Evolutionary conservation across 345 rosid genomes (phyloP), one percentile per base, ranked within the genome.

Genomic region (Linum lewisii): DNA sequence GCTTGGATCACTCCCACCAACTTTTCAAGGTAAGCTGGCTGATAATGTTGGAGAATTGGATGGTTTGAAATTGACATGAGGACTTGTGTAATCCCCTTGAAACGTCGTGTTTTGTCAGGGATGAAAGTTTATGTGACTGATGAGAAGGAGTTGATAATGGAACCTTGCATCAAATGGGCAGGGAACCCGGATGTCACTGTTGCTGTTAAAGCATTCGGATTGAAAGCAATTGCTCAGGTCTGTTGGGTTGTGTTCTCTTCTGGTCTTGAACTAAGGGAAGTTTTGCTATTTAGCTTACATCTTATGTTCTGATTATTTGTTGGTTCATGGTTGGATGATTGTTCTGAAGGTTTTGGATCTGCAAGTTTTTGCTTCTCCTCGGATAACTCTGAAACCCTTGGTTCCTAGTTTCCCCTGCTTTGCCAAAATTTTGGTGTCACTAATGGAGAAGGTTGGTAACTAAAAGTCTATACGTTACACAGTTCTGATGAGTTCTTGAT

Each of bases 351-450:
- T 87, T 69, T 75, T 89, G 51, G 99, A 93, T 84, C 63, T 93
- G 66, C 99, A 93, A 80, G 86, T 93, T 47, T 93, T 93, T 84
- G 87, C 86, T 32, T 62, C 64, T 62, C 99, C 99, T 26, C 87
- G 99, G 47, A 84, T 93, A 68, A 93, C 99, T 59, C 77, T 93
- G 70, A 93, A 89, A 79, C 99, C 99, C 22, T 64, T 93, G 70
- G 97, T 87, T 66, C 97, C 97, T 6, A 81, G 84, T 66, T 93
- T 93, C 69, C 99, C 99, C 45, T 93, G 99, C 68, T 93, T 93
- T 73, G 97, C 97, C 59, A 89, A 68, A 44, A 85, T 93, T 45
- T 77, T 24, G 11, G 94, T 93, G 22, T 93, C 99, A 59, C 93
- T 93, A 60, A 89, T 89, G 97, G 91, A 89, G 47, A 93, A 87